Evolutionary conservation across 192 early-diverging fungal genomes (phyloP).

Genomic region (Phycomyces nitens): DNA sequence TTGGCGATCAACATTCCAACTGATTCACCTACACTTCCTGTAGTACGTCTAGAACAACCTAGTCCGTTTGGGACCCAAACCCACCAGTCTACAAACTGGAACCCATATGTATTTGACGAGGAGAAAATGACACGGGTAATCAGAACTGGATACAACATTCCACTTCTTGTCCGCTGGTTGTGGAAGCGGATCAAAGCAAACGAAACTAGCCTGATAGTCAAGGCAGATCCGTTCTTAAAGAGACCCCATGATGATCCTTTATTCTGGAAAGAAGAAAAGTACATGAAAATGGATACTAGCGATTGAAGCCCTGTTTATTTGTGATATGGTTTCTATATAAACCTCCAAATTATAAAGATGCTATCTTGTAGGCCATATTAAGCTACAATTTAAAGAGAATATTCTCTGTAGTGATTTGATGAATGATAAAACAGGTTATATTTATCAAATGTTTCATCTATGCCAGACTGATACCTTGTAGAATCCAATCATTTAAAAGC

Average conservation of each 20-base stretch:
- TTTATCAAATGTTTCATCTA: too few species aligned
- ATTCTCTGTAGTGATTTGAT: too few species aligned
- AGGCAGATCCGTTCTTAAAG: neutral
- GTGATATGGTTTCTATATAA: too few species aligned
- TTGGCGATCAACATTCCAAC: slow-evolving; percentile 19
- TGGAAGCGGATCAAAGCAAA: neutral
- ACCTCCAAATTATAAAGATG: too few species aligned
- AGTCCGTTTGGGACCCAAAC: neutral
- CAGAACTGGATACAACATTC: slow-evolving; percentile 14
- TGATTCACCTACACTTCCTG: slow-evolving; percentile 12
- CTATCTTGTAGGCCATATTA: too few species aligned
- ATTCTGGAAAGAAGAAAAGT: neutral
- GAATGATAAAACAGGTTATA: too few species aligned
- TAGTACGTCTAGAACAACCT: slow-evolving; percentile 14
- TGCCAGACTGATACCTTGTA: too few species aligned
- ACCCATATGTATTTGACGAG: slow-evolving; percentile 23
- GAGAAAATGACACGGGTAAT: slow-evolving; percentile 25
- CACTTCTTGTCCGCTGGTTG: slow-evolving; percentile 19
- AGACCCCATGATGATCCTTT: neutral
- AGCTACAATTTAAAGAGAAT: too few species aligned
- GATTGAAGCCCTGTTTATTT: neutral
- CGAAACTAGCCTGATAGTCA: neutral
- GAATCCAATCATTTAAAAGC: too few species aligned
- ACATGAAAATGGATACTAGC: neutral
- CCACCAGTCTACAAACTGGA: slow-evolving; percentile 8